These are phyloP conservation scores for Neurospora tetrasperma DNA, from an alignment of 495 filamentous ascomycete genomes.

Conservation along the genomic window DNA sequence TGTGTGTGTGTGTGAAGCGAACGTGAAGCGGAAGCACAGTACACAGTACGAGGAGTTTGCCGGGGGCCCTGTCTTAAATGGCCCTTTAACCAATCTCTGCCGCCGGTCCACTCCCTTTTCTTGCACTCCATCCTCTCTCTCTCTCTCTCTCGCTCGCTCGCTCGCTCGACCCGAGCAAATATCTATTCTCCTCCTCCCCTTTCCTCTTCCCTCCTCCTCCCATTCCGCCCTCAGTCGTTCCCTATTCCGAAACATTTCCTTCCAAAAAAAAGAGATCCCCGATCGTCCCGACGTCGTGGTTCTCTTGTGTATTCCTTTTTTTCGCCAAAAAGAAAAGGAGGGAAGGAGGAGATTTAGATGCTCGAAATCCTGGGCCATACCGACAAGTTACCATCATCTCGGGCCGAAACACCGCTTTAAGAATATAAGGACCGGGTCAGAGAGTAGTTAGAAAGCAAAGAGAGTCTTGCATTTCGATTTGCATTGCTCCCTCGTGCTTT, in stretches of 20 bases:
- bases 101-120: conserved; percentile 42
- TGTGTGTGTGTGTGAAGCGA: background rate
- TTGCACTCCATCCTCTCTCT: conserved; percentile 46
- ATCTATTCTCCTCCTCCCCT: conserved; percentile 45
- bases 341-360: conserved; percentile 32
- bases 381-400: conserved; percentile 17
- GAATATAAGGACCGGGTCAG: conserved; percentile 14
- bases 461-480: conserved; percentile 1
- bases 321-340: conserved; percentile 26
- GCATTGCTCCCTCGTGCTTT: conserved; percentile 1
- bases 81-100: conserved; percentile 38
- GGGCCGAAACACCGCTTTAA: conserved; percentile 4
- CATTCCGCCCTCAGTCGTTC: conserved; percentile 47
- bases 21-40: background rate
- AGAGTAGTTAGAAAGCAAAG: background rate
- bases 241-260: conserved; percentile 34
- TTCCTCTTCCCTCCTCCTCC: conserved; percentile 36
- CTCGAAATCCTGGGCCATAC: conserved; percentile 17
- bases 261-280: conserved; percentile 21
- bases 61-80: conserved; percentile 41
- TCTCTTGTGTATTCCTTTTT: conserved; percentile 23
- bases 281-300: background rate
- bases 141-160: conserved; percentile 12
- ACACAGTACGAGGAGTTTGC: conserved; percentile 2
- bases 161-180: conserved; percentile 36